Evolutionary conservation across 2,329 filamentous ascomycete genomes (phyloP).

Genomic region (Fusarium graminum): DNA sequence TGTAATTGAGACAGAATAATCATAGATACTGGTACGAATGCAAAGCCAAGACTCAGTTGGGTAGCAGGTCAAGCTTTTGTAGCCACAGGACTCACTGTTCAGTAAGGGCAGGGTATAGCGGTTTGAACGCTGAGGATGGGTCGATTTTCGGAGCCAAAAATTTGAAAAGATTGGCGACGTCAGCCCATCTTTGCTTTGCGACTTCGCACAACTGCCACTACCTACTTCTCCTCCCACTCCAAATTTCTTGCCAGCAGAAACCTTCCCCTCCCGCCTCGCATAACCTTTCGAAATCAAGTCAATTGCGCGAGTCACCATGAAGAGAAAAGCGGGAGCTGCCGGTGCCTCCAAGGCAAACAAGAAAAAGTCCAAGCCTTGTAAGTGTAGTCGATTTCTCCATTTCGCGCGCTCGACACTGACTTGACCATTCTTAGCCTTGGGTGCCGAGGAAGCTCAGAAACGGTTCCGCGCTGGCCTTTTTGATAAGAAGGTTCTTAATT

Average conservation of each 20-base stretch:
- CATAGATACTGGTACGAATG: neutral
- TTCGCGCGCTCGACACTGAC: slow-evolving; percentile 33
- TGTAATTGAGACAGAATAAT: slow-evolving; percentile 8
- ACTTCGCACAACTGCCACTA: slow-evolving; percentile 28
- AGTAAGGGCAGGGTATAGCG: slow-evolving; percentile 18
- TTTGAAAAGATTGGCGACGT: slow-evolving; percentile 47
- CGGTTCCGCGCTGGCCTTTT: slow-evolving; percentile 77
- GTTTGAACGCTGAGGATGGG: slow-evolving; percentile 39
- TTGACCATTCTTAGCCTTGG: slow-evolving; percentile 57
- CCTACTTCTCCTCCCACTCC: slow-evolving; percentile 5
- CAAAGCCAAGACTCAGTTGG: too few relatives aligned
- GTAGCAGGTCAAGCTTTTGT: neutral
- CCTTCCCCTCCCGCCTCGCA: slow-evolving; percentile 7
- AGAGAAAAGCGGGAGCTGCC: slow-evolving; percentile 69
- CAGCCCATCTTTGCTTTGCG: slow-evolving; percentile 47
- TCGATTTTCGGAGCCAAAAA: slow-evolving; percentile 48
- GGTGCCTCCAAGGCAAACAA: slow-evolving; percentile 60
- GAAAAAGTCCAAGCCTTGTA: slow-evolving; percentile 68
- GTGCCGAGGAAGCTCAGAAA: slow-evolving; percentile 63
- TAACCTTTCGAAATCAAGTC: slow-evolving; percentile 19
- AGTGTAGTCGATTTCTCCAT: slow-evolving; percentile 40
- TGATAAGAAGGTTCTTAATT: slow-evolving; percentile 66
- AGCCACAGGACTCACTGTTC: slow-evolving; percentile 4
- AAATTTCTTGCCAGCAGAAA: slow-evolving; percentile 15
- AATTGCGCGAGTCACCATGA: slow-evolving; percentile 58